These are phyloP conservation scores for Colletotrichum brevisporum DNA, from an alignment of 2,329 filamentous ascomycete species.

Conservation along the genomic window DNA sequence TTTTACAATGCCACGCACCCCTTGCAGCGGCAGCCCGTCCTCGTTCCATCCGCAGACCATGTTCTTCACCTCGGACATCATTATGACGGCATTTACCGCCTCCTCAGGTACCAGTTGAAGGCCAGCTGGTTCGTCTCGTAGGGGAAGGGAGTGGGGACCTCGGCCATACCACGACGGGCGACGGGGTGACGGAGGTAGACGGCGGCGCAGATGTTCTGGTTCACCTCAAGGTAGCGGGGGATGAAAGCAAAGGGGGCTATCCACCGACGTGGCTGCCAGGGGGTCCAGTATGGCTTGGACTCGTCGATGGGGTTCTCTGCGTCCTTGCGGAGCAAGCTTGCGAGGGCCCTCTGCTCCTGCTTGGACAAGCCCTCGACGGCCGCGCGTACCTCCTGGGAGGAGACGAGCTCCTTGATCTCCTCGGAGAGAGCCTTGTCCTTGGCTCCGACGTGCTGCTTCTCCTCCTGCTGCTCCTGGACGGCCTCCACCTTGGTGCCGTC, in stretches of 20 bases:
- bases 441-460: slow-evolving; percentile 10
- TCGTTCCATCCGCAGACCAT: not conserved
- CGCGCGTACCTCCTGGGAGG: slow-evolving; percentile 36
- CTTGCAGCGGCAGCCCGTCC: slow-evolving; percentile 4
- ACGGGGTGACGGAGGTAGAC: slow-evolving; percentile 97
- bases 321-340: slow-evolving; percentile 71
- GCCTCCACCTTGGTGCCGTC: slow-evolving; percentile 49
- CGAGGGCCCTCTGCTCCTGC: slow-evolving; percentile 68
- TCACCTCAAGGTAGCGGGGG: slow-evolving; percentile 95
- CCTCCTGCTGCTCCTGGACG: slow-evolving; percentile 32
- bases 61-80: not conserved
- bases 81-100: slow-evolving; percentile 68
- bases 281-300: slow-evolving; percentile 88
- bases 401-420: slow-evolving; percentile 24
- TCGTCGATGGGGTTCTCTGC: slow-evolving; percentile 83
- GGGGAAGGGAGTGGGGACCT: slow-evolving; percentile 87
- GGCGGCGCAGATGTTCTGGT: slow-evolving; percentile 95
- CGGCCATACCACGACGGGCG: slow-evolving; percentile 82
- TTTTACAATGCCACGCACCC: slow-evolving; percentile 34
- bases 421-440: slow-evolving; percentile 16
- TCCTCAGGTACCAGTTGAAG: slow-evolving; percentile 93
- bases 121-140: slow-evolving; percentile 81
- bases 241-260: slow-evolving; percentile 97
- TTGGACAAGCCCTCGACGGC: slow-evolving; percentile 53
- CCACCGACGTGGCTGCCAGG: slow-evolving; percentile 88